These are phyloP conservation scores for Decorospora gaudefroyi DNA, from an alignment of 2,329 filamentous ascomycete species.

Conservation along the genomic window DNA sequence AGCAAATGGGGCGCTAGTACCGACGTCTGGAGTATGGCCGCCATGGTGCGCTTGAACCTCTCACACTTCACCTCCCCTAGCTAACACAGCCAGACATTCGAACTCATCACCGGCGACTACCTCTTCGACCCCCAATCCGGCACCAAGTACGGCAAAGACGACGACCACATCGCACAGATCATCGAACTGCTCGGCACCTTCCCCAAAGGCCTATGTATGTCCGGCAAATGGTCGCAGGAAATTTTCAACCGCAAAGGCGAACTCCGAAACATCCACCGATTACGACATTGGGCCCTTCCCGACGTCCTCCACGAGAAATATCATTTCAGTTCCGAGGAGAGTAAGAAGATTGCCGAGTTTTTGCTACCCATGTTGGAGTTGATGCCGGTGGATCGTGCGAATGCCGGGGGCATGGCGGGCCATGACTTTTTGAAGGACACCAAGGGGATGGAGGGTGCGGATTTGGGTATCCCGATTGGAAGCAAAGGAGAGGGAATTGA, in stretches of 20 bases:
- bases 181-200: slow-evolving; percentile 95
- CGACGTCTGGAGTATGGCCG: slow-evolving; percentile 99
- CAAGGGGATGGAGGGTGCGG: slow-evolving; percentile 81
- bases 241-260: slow-evolving; percentile 99
- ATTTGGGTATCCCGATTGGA: slow-evolving; percentile 75
- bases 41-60: slow-evolving; percentile 71
- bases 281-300: slow-evolving; percentile 92
- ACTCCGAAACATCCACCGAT: slow-evolving; percentile 92
- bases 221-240: slow-evolving; percentile 96
- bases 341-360: slow-evolving; percentile 78
- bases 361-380: slow-evolving; percentile 89
- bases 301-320: slow-evolving; percentile 97
- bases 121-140: slow-evolving; percentile 98
- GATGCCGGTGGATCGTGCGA: slow-evolving; percentile 83
- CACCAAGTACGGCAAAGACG: slow-evolving; percentile 98
- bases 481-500: slow-evolving; percentile 90
- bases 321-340: slow-evolving; percentile 85
- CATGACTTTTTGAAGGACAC: slow-evolving; percentile 83
- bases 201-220: slow-evolving; percentile 86
- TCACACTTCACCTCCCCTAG: not conserved
- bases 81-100: slow-evolving; percentile 73
- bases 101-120: slow-evolving; percentile 97
- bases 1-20: slow-evolving; percentile 99
- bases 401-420: slow-evolving; percentile 92
- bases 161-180: slow-evolving; percentile 98